phyloP scores from a whole-genome alignment of 2,329 filamentous ascomycete genomes.

The Hymenoscyphus albidus region DNA sequence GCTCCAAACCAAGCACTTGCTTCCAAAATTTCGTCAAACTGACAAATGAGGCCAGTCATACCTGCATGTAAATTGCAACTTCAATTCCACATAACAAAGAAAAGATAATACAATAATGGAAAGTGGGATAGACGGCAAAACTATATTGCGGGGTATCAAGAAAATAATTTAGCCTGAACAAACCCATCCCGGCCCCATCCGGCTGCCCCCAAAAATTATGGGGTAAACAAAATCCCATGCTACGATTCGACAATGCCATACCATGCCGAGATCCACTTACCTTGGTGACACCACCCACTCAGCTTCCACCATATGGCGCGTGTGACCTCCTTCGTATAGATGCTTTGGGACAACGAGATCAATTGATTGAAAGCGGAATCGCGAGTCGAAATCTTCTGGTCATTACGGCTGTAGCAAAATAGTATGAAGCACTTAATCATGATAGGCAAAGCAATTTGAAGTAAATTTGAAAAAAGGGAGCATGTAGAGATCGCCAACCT shows the following conservation, averaged over 20 bases:
- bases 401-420: not conserved
- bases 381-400: not conserved
- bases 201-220: slow-evolving; percentile 10
- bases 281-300: slow-evolving; percentile 3
- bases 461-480: slow-evolving; percentile 9
- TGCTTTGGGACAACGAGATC: slow-evolving; percentile 4
- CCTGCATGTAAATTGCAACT: not conserved
- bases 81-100: not conserved
- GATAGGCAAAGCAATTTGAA: not conserved
- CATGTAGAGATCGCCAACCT: slow-evolving; percentile 32
- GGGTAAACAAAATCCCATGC: not conserved
- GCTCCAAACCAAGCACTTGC: not conserved
- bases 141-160: slow-evolving; percentile 28
- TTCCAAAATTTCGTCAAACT: not conserved
- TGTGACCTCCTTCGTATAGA: slow-evolving; percentile 11
- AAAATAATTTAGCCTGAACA: slow-evolving; percentile 26
- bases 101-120: not conserved
- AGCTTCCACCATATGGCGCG: slow-evolving; percentile 18
- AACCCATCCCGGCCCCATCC: slow-evolving; percentile 2
- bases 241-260: not conserved
- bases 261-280: not conserved
- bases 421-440: not conserved
- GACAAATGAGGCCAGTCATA: not conserved
- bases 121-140: slow-evolving; percentile 19
- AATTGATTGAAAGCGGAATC: not conserved